phyloP scores from a whole-genome alignment of 2,329 filamentous ascomycete species.

The Nigrospora sphaerica region DNA sequence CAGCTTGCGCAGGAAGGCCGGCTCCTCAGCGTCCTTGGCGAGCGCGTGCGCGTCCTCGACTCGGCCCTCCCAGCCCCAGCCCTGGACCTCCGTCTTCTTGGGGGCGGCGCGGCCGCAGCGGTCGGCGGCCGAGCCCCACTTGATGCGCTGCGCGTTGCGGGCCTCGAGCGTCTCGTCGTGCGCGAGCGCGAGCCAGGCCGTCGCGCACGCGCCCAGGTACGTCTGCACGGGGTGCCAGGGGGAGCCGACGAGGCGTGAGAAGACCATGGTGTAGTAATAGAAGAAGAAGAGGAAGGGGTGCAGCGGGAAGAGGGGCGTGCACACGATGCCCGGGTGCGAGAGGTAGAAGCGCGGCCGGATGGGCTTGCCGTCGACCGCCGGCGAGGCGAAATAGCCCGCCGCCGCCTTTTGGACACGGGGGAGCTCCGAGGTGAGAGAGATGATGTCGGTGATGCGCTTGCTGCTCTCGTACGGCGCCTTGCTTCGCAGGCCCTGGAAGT shows the following conservation, averaged over 20 bases:
- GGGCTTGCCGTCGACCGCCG: conserved; percentile 10
- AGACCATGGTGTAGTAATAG: conserved; percentile 61
- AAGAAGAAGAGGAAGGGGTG: conserved; percentile 60
- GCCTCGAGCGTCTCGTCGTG: conserved; percentile 55
- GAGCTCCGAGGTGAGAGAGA: conserved; percentile 66
- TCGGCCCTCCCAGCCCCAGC: conserved; percentile 70
- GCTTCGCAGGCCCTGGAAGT: conserved; percentile 67
- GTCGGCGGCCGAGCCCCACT: conserved; percentile 78
- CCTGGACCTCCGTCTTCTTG: conserved; percentile 74
- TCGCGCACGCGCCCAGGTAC: conserved; percentile 69
- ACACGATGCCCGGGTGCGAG: conserved; percentile 80
- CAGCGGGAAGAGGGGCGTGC: conserved; percentile 73
- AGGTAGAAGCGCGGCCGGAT: conserved; percentile 64
- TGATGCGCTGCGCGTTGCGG: conserved; percentile 47
- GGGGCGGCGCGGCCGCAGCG: conserved; percentile 51
- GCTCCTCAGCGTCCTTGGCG: conserved; percentile 32
- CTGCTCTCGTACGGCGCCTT: conserved; percentile 71
- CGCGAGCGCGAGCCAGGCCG: conserved; percentile 72
- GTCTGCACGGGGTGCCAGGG: conserved; percentile 79
- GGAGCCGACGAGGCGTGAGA: conserved; percentile 73
- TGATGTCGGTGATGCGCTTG: conserved; percentile 80
- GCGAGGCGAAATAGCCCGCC: conserved; percentile 43
- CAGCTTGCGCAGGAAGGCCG: conserved; percentile 41
- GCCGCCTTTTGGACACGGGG: conserved; percentile 55
- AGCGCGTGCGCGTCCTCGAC: conserved; percentile 39